Conservation (phyloP, 345 rosid genomes). For the Abelmoschus esculentus region DNA sequence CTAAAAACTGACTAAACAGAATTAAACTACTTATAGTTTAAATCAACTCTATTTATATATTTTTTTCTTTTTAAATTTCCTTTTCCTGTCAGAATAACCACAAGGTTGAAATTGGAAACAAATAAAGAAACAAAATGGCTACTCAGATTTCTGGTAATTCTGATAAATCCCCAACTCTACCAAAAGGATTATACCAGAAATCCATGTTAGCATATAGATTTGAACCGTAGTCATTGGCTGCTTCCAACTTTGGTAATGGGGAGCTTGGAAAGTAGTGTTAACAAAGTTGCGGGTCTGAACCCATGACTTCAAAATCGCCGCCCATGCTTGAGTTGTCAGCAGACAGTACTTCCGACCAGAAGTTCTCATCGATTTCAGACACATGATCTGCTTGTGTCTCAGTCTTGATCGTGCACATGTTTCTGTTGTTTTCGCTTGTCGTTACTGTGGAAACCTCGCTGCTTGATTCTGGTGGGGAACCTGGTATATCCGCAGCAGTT, state of each 20-base stretch:
- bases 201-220: conserved; percentile 36
- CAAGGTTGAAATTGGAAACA: background rate
- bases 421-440: conserved; percentile 4
- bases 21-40: too few relatives aligned
- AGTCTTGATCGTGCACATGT: conserved; percentile 3
- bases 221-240: conserved; percentile 14
- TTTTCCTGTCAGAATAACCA: background rate
- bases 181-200: conserved; percentile 48
- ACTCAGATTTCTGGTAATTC: conserved; percentile 35
- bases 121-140: background rate
- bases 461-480: conserved; percentile 19
- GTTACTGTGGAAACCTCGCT: conserved; percentile 29
- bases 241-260: conserved; percentile 9
- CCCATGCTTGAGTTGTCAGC: conserved; percentile 16
- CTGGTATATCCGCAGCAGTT: conserved; percentile 3
- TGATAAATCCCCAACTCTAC: conserved; percentile 31
- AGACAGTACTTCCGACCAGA: conserved; percentile 37
- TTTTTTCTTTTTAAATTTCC: too few relatives aligned
- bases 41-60: too few relatives aligned
- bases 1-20: too few relatives aligned
- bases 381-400: background rate
- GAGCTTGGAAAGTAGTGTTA: conserved; percentile 10
- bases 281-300: background rate
- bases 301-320: background rate
- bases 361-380: conserved; percentile 30